Evolutionary conservation across 768 basidiomycete species (phyloP), one percentile per base, ranked within the genome.

Genomic region (Hemileccinum rubropunctum): DNA sequence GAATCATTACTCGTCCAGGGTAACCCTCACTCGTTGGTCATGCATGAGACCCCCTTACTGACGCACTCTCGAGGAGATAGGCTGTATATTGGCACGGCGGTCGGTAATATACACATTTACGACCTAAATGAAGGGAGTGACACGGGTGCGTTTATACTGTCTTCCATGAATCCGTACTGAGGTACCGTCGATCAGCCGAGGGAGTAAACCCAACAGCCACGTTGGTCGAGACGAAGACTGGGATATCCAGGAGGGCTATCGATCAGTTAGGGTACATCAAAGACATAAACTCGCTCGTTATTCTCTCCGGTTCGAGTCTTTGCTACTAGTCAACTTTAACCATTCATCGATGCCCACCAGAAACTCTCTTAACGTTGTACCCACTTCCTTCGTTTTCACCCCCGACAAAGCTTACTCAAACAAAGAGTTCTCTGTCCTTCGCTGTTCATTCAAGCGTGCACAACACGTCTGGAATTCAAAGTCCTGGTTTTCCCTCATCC

Each of bases 241-340:
- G 68, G 12, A 63, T 92, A 30, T 75, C 81, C 23, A 73, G 81
- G 57, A 82, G 77, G 60, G 75, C 88, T 13, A 88, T 99, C 37
- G 95, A 98, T 48, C 92, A 95, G 62, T 73, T 99, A 3, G 91
- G 86, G 0, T 87, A 84, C 46, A 78, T 98, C 55, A 84, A 84
- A 54, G 89, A 92, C 58, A 79, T 90, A n/a, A 86, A 91, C 59
- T 88, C 90, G 4, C 73, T 99, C 20, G 84, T 91, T 3, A 75
- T 89, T 5, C 77, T 98, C 4, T 88, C 91, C 21, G 95, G 95
- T 92, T 48, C 30, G 61, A 17, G 48, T 51, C 77, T 58, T 35
- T 37, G 30, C 26, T 27, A 13, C 20, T 30, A 15, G 13, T 37
- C 34, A 5, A 6, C n/a, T 8, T n/a, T 14, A 8, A 28, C 44